Evolutionary conservation across 768 basidiomycete genomes (phyloP), one percentile per base, ranked within the genome.

Genomic region (Tylopilus subfusipes): DNA sequence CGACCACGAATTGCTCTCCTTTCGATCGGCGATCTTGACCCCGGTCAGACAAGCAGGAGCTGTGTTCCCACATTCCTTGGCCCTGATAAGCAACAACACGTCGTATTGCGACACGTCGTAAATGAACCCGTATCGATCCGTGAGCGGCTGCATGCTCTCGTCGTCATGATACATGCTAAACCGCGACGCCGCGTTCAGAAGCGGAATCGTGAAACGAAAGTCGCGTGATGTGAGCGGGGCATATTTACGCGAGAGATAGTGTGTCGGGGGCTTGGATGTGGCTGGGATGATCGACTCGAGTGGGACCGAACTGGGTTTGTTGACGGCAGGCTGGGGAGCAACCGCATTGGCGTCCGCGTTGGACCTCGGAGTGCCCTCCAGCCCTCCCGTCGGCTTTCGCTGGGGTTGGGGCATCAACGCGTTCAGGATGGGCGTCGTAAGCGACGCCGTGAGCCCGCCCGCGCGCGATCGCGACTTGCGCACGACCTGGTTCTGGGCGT

Each of bases 71-170:
- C 87, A 90, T 52, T 85, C 84, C 62, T 78, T 82, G 18, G 88
- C 89, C 27, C 88, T 78, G 10, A 88, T 68, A 25, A 95, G 78
- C 14, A 96, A 72, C 24, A 92, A 76, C 25, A 89, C 78, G 62
- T 95, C 93, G 62, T 93, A 91, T 61, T 84, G 79, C 3, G 85
- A 82, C 1, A 93, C 80, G 59, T 93, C 91, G 55, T 94, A 94
- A 69, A 94, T 86, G 73, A 95, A 95, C 0, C 93, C 93, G 63
- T 86, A 95, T 6, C 91, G 84, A 57, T 95, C 93, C 19, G 91
- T 92, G 53, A 93, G 73, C 4, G 82, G 82, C 45, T 81, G 76
- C 48, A 80, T 77, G 53, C 72, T 77, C 59, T 78, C 75, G 33
- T 82, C 80, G 42, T 78, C 76, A 19, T 75, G 75, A 47, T 81